Evolutionary conservation across 495 filamentous ascomycete genomes (phyloP), one percentile per base, ranked within the genome.

Genomic region (Penicillium verhagenii): DNA sequence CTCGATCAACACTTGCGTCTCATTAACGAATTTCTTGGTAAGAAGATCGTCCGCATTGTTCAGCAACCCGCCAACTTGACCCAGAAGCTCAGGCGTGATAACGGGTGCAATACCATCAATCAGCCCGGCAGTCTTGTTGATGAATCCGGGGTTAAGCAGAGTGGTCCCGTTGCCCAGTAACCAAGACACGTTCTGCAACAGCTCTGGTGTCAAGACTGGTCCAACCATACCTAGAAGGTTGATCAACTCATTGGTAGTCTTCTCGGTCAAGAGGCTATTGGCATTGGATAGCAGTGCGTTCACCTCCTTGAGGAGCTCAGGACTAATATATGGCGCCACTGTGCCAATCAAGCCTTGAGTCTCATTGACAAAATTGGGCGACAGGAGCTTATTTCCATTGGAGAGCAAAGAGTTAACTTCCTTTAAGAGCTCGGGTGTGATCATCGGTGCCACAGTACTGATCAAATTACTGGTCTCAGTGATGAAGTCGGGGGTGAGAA

Each of bases 311-410:
- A 54, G 52, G 24, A 54, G 52, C 16, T 54, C 21, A 14, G 52
- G 33, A 7, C 43, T 54, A 6, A 54, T 21, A 8, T 45, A 42
- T 23, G 52, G 52, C 2, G 44, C 52, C 21, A 54, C 43, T 6
- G 52, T 54, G 11, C 35, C 21, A 59, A 81, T 77, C 47, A 74
- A 56, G 13, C 66, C 61, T 28, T 74, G 66, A 7, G 78, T 78
- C 60, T 79, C 72, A 48, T 77, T 72, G 46, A 79, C 65, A 21
- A 77, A 77, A 37, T 65, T 69, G 1, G 61, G 35, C 57, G 74
- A 74, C 16, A 81, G 57, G 5, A 81, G 67, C 10, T 68, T 58
- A 28, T 68, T 58, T 19, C 73, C 68, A 40, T 76, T 73, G 14
- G 49, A 54, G 4, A 80, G 61, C 21, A 79, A 66, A 10, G 57